Percentiles rank a stretch among this genome's conserved stretches.
Evolutionary conservation across 768 basidiomycete species (phyloP).

Genomic region (Crepidotus variabilis): DNA sequence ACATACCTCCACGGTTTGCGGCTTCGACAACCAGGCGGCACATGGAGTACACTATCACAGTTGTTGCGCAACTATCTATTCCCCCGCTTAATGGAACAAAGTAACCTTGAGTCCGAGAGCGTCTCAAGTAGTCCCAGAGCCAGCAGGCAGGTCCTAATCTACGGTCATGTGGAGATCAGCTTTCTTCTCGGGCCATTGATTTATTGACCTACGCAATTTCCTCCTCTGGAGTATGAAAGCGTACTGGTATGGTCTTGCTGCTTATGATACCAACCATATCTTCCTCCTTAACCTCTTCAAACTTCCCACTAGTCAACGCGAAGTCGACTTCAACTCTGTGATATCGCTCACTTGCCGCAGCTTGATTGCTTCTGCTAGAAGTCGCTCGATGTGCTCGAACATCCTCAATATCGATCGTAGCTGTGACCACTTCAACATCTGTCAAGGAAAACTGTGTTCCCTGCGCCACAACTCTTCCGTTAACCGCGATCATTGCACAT

Average conservation of each 20-base stretch:
- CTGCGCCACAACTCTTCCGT: conserved; percentile 89
- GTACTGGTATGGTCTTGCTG: conserved; percentile 41
- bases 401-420: conserved; percentile 96
- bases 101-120: conserved; percentile 91
- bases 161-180: not conserved
- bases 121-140: conserved; percentile 99
- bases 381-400: conserved; percentile 85
- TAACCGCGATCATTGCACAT: conserved; percentile 92
- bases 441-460: conserved; percentile 94
- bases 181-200: not conserved
- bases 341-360: conserved; percentile 71
- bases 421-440: conserved; percentile 95
- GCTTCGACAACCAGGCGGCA: conserved; percentile 87
- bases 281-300: conserved; percentile 58
- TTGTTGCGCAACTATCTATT: conserved; percentile 96
- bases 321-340: conserved; percentile 81
- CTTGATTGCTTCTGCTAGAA: conserved; percentile 88
- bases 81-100: conserved; percentile 95
- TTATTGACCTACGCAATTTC: conserved; percentile 84
- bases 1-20: conserved; percentile 64
- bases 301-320: conserved; percentile 72
- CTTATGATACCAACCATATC: conserved; percentile 36
- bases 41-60: conserved; percentile 96
- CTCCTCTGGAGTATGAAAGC: conserved; percentile 88
- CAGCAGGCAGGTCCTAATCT: conserved; percentile 98